A percentile compares a stretch with the other conserved stretches of the same genome.
phyloP scores from a whole-genome alignment of 2,329 filamentous ascomycete genomes.

The Fusarium redolens region DNA sequence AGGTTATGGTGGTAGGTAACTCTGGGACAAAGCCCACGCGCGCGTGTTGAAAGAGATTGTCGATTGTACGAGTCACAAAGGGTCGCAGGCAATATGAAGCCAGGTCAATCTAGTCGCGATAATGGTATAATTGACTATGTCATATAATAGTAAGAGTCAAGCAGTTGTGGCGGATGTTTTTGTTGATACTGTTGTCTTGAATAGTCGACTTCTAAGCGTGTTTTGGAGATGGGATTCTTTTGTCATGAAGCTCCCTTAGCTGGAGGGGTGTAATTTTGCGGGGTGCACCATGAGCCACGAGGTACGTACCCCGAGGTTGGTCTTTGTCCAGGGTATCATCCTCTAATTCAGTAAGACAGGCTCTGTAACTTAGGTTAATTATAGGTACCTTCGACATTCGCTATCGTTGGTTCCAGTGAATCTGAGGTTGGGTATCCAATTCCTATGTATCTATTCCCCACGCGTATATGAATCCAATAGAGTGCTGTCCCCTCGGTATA shows the following conservation, averaged over 20 bases:
- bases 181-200: background rate
- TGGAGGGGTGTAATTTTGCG: conserved; percentile 40
- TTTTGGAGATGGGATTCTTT: conserved; percentile 28
- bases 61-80: background rate
- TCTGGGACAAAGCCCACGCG: conserved; percentile 9
- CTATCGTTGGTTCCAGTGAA: background rate
- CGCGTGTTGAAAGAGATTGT: background rate
- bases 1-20: background rate
- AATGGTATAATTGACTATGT: background rate
- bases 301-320: conserved; percentile 4
- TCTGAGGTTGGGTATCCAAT: background rate
- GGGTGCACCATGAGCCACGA: conserved; percentile 20
- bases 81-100: background rate
- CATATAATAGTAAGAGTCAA: background rate
- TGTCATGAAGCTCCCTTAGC: conserved; percentile 28
- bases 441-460: background rate
- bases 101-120: background rate
- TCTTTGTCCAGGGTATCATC: background rate
- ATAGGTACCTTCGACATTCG: background rate
- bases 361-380: background rate
- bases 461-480: background rate
- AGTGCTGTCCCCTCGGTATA: background rate
- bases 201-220: conserved; percentile 12
- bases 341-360: background rate
- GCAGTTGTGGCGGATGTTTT: background rate